A percentile compares a stretch with the other conserved stretches of the same genome.
These are phyloP conservation scores for Fusarium oxysporum DNA, from an alignment of 2,329 filamentous ascomycete species.

Conservation along the genomic window DNA sequence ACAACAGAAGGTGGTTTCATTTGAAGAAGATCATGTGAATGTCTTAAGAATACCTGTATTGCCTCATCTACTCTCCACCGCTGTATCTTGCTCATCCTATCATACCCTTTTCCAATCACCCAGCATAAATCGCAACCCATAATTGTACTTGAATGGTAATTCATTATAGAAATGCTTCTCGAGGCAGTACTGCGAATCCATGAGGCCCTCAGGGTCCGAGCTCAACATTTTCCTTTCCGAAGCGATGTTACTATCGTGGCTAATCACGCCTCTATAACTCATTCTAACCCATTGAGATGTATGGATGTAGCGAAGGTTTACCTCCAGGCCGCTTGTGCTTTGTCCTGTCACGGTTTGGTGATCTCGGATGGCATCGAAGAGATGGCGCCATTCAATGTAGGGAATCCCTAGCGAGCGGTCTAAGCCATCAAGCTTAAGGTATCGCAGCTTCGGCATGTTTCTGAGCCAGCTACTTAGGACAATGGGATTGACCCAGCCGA, in stretches of 20 bases:
- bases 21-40: too few species aligned
- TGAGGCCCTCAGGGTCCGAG: background rate
- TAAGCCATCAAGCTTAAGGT: fast-evolving
- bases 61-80: too few species aligned
- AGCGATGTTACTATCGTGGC: background rate
- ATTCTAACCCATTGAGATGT: background rate
- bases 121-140: background rate
- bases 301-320: background rate
- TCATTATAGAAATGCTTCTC: background rate
- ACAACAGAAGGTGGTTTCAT: too few species aligned
- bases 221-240: background rate
- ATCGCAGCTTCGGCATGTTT: background rate
- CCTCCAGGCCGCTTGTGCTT: background rate
- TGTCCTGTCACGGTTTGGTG: background rate
- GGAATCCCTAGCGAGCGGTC: too few species aligned
- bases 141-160: background rate
- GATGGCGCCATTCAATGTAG: background rate
- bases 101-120: background rate
- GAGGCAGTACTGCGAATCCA: background rate
- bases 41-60: too few species aligned
- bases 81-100: background rate
- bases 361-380: background rate
- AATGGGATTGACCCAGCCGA: too few species aligned
- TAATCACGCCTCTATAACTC: background rate
- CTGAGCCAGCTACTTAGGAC: background rate